phyloP scores from a whole-genome alignment of 176 grass and related monocot species.

The Oryza australiensis region DNA sequence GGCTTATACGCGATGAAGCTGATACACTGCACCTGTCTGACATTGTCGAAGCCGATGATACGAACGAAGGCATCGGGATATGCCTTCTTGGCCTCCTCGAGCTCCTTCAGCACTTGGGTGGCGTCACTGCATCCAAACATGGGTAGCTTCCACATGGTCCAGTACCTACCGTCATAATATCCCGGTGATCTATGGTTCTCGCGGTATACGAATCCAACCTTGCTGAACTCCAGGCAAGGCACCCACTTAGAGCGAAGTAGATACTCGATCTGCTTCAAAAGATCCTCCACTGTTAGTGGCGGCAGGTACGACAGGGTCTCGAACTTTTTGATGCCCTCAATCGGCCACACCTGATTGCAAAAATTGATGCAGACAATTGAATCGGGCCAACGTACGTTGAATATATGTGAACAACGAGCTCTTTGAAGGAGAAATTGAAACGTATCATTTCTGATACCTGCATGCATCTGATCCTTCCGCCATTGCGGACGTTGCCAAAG shows the following conservation, averaged over 20 bases:
- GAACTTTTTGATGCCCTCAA: conserved; percentile 11
- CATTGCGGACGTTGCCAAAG: neutral
- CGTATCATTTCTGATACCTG: neutral
- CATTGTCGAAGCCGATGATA: conserved; percentile 62
- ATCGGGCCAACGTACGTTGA: too few relatives aligned
- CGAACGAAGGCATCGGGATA: conserved; percentile 49
- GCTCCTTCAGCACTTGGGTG: conserved; percentile 30
- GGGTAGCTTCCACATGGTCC: conserved; percentile 59
- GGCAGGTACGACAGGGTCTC: conserved; percentile 41
- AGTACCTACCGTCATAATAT: conserved; percentile 48
- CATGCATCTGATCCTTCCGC: conserved; percentile 20
- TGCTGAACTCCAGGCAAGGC: conserved; percentile 34
- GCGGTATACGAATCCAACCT: conserved; percentile 39
- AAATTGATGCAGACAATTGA: too few relatives aligned
- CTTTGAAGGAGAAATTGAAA: too few relatives aligned
- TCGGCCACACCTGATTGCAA: conserved; percentile 3
- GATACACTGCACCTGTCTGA: conserved; percentile 56
- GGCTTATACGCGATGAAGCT: conserved; percentile 70
- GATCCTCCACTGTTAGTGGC: neutral
- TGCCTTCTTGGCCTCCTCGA: conserved; percentile 41
- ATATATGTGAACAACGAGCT: too few relatives aligned
- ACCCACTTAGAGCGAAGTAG: conserved; percentile 23
- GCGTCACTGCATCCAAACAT: conserved; percentile 51
- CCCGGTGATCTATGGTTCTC: conserved; percentile 35
- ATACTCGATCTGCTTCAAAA: conserved; percentile 41